A percentile compares a stretch with the other conserved stretches of the same genome.
Evolutionary conservation across 352 stramenopile genomes (phyloP).

Genomic region (Globisporangium yorkense): DNA sequence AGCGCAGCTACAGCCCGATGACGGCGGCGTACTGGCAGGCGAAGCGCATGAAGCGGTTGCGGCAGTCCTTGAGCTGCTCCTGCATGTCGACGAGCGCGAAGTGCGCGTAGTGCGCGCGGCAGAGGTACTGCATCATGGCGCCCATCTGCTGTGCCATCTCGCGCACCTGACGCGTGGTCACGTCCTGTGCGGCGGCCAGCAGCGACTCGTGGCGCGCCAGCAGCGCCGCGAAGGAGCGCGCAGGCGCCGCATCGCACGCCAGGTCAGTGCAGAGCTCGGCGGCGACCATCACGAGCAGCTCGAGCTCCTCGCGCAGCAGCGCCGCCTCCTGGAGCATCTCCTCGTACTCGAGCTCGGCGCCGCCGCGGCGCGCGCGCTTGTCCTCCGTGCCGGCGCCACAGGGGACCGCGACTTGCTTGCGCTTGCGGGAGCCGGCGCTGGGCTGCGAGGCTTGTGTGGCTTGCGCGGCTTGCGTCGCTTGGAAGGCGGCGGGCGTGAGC

Average conservation of each 20-base stretch:
- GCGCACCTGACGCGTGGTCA: constrained; percentile 52
- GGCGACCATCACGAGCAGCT: constrained; percentile 56
- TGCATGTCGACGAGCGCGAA: constrained; percentile 75
- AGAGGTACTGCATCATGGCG: constrained; percentile 70
- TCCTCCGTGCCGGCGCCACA: constrained; percentile 17
- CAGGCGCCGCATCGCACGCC: constrained; percentile 22
- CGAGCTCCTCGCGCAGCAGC: constrained; percentile 60
- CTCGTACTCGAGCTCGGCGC: constrained; percentile 69
- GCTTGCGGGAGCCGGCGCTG: constrained; percentile 24
- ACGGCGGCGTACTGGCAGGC: constrained; percentile 66
- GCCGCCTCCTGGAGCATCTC: constrained; percentile 66
- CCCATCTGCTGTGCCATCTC: constrained; percentile 68
- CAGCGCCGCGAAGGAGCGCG: constrained; percentile 22
- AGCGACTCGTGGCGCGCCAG: constrained; percentile 42
- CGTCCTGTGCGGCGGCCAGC: constrained; percentile 35
- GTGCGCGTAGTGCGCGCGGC: constrained; percentile 52
- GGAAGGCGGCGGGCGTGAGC: constrained; percentile 11
- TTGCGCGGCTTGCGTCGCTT: not conserved
- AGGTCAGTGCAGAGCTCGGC: constrained; percentile 54
- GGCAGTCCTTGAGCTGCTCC: constrained; percentile 52
- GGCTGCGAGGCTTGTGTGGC: not conserved
- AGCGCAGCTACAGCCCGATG: constrained; percentile 37
- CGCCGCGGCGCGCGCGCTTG: constrained; percentile 45
- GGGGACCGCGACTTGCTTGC: constrained; percentile 29
- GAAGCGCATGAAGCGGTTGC: constrained; percentile 73